phyloP scores from a whole-genome alignment of 495 filamentous ascomycete genomes.

The Neurospora sp. region DNA sequence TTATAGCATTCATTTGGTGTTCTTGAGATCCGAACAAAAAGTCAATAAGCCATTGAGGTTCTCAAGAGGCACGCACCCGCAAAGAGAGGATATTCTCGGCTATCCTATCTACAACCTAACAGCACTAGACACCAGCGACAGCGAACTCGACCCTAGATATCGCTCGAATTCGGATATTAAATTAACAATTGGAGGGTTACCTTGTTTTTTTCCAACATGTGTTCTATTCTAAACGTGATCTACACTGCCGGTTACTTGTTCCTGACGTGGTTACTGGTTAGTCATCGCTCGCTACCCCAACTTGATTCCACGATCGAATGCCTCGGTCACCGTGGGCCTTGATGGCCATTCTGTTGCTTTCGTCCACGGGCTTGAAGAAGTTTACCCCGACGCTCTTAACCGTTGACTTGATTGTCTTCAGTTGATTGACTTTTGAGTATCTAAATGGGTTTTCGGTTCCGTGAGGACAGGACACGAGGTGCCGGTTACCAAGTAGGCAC shows the following conservation, averaged over 20 bases:
- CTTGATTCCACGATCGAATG: background rate
- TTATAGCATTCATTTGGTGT: too few relatives aligned
- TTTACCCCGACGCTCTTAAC: background rate
- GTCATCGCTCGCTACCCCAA: background rate
- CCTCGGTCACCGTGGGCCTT: background rate
- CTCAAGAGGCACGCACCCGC: too few relatives aligned
- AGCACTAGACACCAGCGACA: too few relatives aligned
- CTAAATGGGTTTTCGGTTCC: background rate
- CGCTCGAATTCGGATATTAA: background rate
- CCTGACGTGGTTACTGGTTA: background rate
- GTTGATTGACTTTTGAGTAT: background rate
- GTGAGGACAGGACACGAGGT: background rate
- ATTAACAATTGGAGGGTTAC: background rate
- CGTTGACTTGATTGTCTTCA: background rate
- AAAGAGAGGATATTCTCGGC: too few relatives aligned
- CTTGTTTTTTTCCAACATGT: background rate
- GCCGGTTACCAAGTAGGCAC: background rate
- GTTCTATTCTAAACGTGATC: background rate
- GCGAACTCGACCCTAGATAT: too few relatives aligned
- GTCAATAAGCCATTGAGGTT: too few relatives aligned
- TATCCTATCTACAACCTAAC: too few relatives aligned
- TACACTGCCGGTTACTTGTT: background rate
- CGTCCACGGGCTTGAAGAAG: background rate
- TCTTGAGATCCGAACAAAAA: too few relatives aligned
- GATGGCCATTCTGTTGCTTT: background rate